phyloP scores from a whole-genome alignment of 176 grass and related monocot species.

The Dactylis glomerata region DNA sequence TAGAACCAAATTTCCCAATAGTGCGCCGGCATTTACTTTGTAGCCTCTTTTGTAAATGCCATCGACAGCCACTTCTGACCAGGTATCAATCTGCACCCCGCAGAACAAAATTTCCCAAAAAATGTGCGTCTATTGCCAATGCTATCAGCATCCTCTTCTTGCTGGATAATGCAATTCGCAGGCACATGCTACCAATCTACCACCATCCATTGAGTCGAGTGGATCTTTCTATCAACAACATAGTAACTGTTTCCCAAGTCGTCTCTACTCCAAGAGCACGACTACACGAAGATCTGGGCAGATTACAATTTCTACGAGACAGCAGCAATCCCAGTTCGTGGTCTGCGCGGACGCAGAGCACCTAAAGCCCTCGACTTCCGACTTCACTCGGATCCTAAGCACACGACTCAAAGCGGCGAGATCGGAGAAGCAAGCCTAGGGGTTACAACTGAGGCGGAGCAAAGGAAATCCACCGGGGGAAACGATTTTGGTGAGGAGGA shows the following conservation, averaged over 20 bases:
- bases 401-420: background rate
- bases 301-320: background rate
- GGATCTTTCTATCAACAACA: background rate
- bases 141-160: background rate
- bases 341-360: background rate
- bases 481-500: background rate
- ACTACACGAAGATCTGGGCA: background rate
- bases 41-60: background rate
- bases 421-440: background rate
- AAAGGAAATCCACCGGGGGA: background rate
- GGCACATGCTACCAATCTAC: background rate
- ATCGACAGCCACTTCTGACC: background rate
- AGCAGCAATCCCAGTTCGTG: background rate
- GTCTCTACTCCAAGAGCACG: background rate
- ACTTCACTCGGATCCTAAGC: background rate
- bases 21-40: background rate
- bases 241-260: background rate
- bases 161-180: background rate
- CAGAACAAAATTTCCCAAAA: background rate
- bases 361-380: background rate
- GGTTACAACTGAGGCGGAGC: background rate
- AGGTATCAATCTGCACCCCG: background rate
- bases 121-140: background rate
- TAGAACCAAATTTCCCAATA: background rate
- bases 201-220: background rate